Evolutionary conservation across 169 alveolate genomes (phyloP).

Genomic region (Blepharisma undulans): DNA sequence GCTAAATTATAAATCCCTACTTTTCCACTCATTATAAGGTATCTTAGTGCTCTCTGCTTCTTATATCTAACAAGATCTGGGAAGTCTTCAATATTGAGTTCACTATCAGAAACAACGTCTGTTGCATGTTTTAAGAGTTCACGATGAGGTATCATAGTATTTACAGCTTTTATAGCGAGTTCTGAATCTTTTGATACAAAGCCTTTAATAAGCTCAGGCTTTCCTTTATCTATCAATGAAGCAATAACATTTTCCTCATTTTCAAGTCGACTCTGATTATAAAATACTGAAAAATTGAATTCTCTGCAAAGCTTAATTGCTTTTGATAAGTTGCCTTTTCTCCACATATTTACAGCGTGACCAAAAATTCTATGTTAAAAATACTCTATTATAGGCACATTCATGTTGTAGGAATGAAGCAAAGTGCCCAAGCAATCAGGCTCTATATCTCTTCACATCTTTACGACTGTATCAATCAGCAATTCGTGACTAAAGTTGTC

Average conservation of each 20-base stretch:
- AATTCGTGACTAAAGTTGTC: neutral
- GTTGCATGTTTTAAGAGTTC: neutral
- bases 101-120: neutral
- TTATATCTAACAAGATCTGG: neutral
- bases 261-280: neutral
- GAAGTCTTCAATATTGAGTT: neutral
- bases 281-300: neutral
- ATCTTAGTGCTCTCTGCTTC: neutral
- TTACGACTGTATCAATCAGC: neutral
- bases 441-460: neutral
- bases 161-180: neutral
- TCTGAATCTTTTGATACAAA: neutral
- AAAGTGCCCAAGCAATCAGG: neutral
- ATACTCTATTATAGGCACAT: neutral
- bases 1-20: slow-evolving; percentile 6
- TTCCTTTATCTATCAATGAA: neutral
- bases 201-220: neutral
- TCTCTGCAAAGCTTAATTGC: neutral
- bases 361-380: neutral
- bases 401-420: neutral
- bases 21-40: neutral
- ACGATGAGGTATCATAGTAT: neutral
- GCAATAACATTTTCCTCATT: neutral
- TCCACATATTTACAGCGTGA: neutral
- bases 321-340: neutral